Evolutionary conservation across 2,329 filamentous ascomycete genomes (phyloP), one percentile per base, ranked within the genome.

Genomic region (Leptographium galeiforme): DNA sequence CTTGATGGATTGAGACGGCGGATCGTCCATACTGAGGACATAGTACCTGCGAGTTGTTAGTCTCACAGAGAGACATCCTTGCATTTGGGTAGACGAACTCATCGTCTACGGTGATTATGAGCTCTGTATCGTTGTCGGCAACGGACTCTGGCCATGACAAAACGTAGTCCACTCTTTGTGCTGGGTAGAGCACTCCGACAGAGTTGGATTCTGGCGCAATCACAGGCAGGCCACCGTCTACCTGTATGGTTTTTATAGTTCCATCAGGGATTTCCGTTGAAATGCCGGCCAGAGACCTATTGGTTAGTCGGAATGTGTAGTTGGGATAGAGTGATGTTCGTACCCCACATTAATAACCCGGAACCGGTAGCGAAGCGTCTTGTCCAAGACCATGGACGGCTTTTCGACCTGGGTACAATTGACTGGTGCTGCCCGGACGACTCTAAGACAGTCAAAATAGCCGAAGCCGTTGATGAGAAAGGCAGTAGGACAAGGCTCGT

Each of bases 381-480:
- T 60, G 56, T 63, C 54, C 12, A 63, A 51, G 2, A 2, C 11
- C n/a, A 61, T 30, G 32, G 33, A 43, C 0, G 60, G 58, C 45
- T 51, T 57, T 1, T 45, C 12, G 3, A 63, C 59, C 5, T 63
- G 54, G 6, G 63, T 57, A 56, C 73, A 77, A 53, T 76, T 66
- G 4, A 76, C 58, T 4, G 72, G 72, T 6, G 67, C 62, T 18
- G 70, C 69, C 50, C 70, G 68, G 1, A 72, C 66, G 16, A 70
- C 70, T 67, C 68, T 70, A 1, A 67, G 67, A 57, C 73, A 76
- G 25, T 70, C 61, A 53, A 73, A 77, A 8, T 57, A 56, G 2
- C 74, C 74, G 6, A 58, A 59, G 19, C 72, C 73, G 56, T 76
- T 76, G 33, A 77, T 59, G 1, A 76, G 57, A 2, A 76, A 56